These are phyloP conservation scores for Kwoniella sp. DNA, from an alignment of 768 basidiomycete genomes.

Conservation along the genomic window DNA sequence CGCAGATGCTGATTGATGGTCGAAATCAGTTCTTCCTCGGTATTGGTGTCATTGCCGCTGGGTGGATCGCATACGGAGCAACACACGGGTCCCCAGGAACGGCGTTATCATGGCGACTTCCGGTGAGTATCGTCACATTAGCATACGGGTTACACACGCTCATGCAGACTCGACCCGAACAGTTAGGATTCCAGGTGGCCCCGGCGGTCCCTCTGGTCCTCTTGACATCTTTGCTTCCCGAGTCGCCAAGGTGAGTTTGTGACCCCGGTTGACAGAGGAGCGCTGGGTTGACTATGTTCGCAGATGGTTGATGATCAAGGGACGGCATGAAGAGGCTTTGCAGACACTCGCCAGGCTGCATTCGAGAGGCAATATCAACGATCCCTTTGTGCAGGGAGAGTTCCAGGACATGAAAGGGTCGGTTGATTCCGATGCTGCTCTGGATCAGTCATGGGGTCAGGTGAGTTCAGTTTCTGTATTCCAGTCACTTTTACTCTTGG, in stretches of 20 bases:
- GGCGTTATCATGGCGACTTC: too few species aligned
- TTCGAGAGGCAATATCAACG: conserved; percentile 68
- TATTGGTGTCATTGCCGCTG: too few species aligned
- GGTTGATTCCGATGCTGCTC: conserved; percentile 64
- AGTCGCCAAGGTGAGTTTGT: conserved; percentile 64
- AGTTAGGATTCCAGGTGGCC: conserved; percentile 55
- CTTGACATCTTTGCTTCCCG: conserved; percentile 72
- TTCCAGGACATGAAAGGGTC: conserved; percentile 70
- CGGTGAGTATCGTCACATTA: too few species aligned
- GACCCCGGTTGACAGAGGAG: not conserved
- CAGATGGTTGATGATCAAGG: conserved; percentile 77
- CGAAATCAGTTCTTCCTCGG: too few species aligned
- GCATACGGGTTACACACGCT: too few species aligned
- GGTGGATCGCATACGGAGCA: too few species aligned
- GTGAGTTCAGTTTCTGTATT: too few species aligned
- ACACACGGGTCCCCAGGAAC: too few species aligned
- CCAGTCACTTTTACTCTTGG: too few species aligned
- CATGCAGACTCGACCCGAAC: too few species aligned
- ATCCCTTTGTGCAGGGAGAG: conserved; percentile 58
- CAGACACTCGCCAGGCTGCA: conserved; percentile 77
- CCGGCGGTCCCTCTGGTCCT: conserved; percentile 56
- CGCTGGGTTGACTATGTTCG: not conserved
- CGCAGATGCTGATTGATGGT: too few species aligned
- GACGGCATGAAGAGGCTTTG: conserved; percentile 70
- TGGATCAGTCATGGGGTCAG: conserved; percentile 59